phyloP scores from a whole-genome alignment of 1,284 basidiomycete species.

The Irpex rosettiformis region DNA sequence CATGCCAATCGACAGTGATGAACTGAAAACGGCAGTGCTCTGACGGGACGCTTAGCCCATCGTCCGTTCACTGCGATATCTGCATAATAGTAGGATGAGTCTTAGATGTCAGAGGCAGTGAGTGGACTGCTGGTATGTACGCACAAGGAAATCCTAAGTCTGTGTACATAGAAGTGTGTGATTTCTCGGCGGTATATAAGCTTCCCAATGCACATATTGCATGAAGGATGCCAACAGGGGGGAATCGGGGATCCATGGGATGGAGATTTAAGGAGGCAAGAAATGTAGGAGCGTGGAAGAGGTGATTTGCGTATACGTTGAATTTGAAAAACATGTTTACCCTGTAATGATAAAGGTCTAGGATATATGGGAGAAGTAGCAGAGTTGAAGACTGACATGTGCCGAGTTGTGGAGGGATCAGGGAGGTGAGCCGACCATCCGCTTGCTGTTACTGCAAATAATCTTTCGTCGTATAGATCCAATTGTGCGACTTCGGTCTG shows the following conservation, averaged over 20 bases:
- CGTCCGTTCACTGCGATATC: conserved; percentile 55
- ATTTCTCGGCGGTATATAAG: conserved; percentile 58
- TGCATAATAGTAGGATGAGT: conserved; percentile 14
- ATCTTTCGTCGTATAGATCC: not conserved
- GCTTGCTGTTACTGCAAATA: not conserved
- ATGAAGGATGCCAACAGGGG: conserved; percentile 62
- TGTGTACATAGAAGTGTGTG: conserved; percentile 45
- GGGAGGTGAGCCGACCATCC: conserved; percentile 65
- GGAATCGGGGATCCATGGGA: conserved; percentile 67
- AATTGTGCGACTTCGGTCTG: not conserved
- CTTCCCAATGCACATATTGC: conserved; percentile 75
- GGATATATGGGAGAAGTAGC: not conserved
- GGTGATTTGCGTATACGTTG: conserved; percentile 61
- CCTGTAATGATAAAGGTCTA: conserved; percentile 30
- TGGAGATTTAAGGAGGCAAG: conserved; percentile 57
- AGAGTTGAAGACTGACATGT: conserved; percentile 46
- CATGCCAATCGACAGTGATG: conserved; percentile 58
- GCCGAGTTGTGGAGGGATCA: conserved; percentile 51
- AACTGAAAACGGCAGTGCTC: conserved; percentile 63
- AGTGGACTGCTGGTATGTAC: conserved; percentile 12
- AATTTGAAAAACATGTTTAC: conserved; percentile 72
- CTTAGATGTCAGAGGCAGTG: not conserved
- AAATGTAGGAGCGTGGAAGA: conserved; percentile 66
- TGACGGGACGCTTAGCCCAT: conserved; percentile 37
- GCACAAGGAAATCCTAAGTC: conserved; percentile 9